Evolutionary conservation across 345 rosid genomes (phyloP), one percentile per base, ranked within the genome.

Genomic region (Sonneratia caseolaris): DNA sequence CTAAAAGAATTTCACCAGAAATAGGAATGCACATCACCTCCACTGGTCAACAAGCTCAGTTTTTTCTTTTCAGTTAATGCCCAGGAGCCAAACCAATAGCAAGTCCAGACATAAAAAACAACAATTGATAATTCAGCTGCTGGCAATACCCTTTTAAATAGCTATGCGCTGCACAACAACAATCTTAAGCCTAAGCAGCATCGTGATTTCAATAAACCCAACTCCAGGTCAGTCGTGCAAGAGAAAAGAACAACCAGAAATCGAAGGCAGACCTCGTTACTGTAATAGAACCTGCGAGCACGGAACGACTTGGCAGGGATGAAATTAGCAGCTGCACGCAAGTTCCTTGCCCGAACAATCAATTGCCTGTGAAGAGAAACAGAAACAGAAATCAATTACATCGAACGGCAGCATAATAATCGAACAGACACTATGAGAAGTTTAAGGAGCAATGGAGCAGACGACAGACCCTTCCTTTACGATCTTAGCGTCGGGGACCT

Each of bases 251-350:
- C 1, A 53, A 61, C n/a, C 51, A 43, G 37, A 37, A 40, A 22
- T 13, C 62, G 38, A 37, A 66, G 32, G 35, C 76, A 22, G 38
- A 95, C 99, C 98, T 96, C 97, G 77, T 92, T 96, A 78, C 88
- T 84, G 72, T 76, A 96, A 81, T 92, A 92, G 72, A 82, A 68
- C 78, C 91, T 87, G 38, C 98, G 94, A 72, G 93, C 80, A 15
- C 96, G 97, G 79, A 96, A 96, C 35, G 99, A 81, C 86, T 82
- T 96, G 11, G 82, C 66, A 55, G 99, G 91, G 35, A 96, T 88
- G 45, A 90, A 96, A 86, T 96, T 96, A 59, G 99, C 98, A 7
- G 78, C 93, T 24, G 91, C 82, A 4, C 94, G 91, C 65, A 96
- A 84, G 81, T 85, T 91, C 81, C 98, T 85, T 73, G 98, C 99